Conservation (phyloP, 2,329 filamentous ascomycete species). For the Pseudocercospora vitis region DNA sequence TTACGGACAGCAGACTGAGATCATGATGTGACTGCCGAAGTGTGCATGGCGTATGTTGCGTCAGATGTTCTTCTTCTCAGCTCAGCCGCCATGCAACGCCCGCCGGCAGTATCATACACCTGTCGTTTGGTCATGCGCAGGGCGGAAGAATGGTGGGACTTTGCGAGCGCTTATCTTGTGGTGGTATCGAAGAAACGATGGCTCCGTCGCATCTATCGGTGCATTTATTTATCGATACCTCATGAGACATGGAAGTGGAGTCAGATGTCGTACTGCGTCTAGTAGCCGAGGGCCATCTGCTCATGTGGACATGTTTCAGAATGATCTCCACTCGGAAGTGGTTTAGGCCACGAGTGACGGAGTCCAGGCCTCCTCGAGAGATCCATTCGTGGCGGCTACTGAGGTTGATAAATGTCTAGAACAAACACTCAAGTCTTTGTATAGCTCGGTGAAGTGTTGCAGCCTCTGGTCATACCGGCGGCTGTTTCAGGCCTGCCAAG, state of each 20-base stretch:
- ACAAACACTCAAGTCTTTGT: background rate
- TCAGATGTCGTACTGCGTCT: slow-evolving; percentile 4
- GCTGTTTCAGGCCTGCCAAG: slow-evolving; percentile 6
- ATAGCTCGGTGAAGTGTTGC: slow-evolving; percentile 6
- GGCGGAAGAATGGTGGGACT: no score
- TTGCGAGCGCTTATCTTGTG: background rate
- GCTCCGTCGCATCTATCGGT: background rate
- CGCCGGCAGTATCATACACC: no score
- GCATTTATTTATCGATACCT: background rate
- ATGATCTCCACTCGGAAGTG: slow-evolving; percentile 4
- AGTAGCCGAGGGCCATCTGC: background rate
- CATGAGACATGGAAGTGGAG: background rate
- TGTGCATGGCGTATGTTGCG: no score
- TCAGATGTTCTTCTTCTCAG: no score
- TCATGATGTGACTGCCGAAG: no score
- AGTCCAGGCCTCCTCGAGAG: background rate
- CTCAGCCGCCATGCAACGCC: no score
- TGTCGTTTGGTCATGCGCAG: no score
- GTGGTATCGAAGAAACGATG: background rate
- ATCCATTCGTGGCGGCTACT: slow-evolving; percentile 1
- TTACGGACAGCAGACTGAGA: no score
- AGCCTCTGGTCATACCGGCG: slow-evolving; percentile 1
- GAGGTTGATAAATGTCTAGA: slow-evolving; percentile 2
- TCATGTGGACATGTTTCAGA: background rate
- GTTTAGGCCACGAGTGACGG: background rate